A percentile compares a stretch with the other conserved stretches of the same genome.
phyloP scores from a whole-genome alignment of 805 yeast species.

The Ogataea zsoltii region DNA sequence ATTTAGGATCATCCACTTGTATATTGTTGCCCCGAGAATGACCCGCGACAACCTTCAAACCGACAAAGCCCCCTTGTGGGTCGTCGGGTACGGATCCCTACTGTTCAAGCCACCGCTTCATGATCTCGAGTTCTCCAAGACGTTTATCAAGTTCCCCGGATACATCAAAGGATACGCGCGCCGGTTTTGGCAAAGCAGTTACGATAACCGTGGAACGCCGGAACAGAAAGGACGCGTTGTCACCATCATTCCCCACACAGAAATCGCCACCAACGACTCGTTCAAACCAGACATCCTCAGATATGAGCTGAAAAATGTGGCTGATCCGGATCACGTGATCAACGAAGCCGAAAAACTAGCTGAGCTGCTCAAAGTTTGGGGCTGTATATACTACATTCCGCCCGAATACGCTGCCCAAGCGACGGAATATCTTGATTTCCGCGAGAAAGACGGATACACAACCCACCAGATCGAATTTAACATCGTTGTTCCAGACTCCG shows the following conservation, averaged over 20 bases:
- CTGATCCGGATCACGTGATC: constrained; percentile 18
- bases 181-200: constrained; percentile 88
- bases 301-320: constrained; percentile 26
- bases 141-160: constrained; percentile 54
- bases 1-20: too few species aligned
- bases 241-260: constrained; percentile 66
- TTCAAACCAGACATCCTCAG: constrained; percentile 44
- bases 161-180: constrained; percentile 73
- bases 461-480: constrained; percentile 66
- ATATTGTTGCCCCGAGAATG: background rate
- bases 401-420: constrained; percentile 63
- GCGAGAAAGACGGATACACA: constrained; percentile 90
- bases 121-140: constrained; percentile 41
- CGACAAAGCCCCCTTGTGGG: constrained; percentile 50
- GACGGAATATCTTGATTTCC: constrained; percentile 65
- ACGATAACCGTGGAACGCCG: constrained; percentile 89
- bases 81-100: constrained; percentile 87
- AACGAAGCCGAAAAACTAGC: constrained; percentile 28
- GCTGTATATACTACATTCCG: constrained; percentile 81
- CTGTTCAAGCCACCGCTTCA: constrained; percentile 86
- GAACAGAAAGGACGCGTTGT: constrained; percentile 88
- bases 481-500: constrained; percentile 36
- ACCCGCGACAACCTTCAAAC: constrained; percentile 1
- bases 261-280: constrained; percentile 42
- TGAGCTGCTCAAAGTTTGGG: constrained; percentile 62